A percentile compares a stretch with the other conserved stretches of the same genome.
Conservation (phyloP, 495 filamentous ascomycete genomes). For the Neurospora hispaniola region DNA sequence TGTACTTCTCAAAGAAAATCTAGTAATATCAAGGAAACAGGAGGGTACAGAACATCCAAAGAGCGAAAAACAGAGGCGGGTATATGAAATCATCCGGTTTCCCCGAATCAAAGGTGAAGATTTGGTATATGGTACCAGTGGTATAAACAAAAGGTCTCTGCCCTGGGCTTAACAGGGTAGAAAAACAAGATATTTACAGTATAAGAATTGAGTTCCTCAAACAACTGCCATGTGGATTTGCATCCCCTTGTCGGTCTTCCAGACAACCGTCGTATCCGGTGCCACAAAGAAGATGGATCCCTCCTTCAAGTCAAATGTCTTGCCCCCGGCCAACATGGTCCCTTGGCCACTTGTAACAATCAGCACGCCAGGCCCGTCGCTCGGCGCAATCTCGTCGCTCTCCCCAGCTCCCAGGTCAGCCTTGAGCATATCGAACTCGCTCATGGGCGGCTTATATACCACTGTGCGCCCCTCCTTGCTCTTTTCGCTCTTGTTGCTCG, state of each 20-base stretch:
- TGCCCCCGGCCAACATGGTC: conserved; percentile 43
- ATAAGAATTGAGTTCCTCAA: background rate
- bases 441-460: conserved; percentile 56
- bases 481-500: conserved; percentile 35
- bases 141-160: background rate
- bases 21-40: background rate
- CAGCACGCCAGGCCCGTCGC: conserved; percentile 55
- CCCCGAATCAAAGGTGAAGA: background rate
- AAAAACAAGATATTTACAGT: background rate
- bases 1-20: background rate
- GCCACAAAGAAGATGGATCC: conserved; percentile 64
- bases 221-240: conserved; percentile 43
- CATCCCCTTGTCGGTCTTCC: conserved; percentile 39
- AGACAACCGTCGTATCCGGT: conserved; percentile 42
- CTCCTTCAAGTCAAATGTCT: conserved; percentile 44
- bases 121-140: background rate
- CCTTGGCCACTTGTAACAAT: conserved; percentile 55
- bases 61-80: background rate
- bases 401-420: conserved; percentile 47
- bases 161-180: background rate
- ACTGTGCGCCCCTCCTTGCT: conserved; percentile 48
- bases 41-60: background rate
- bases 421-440: conserved; percentile 61
- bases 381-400: conserved; percentile 43
- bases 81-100: background rate